These are phyloP conservation scores for Medakamo hakoo DNA, from an alignment of 139 green algal species.

Conservation along the genomic window DNA sequence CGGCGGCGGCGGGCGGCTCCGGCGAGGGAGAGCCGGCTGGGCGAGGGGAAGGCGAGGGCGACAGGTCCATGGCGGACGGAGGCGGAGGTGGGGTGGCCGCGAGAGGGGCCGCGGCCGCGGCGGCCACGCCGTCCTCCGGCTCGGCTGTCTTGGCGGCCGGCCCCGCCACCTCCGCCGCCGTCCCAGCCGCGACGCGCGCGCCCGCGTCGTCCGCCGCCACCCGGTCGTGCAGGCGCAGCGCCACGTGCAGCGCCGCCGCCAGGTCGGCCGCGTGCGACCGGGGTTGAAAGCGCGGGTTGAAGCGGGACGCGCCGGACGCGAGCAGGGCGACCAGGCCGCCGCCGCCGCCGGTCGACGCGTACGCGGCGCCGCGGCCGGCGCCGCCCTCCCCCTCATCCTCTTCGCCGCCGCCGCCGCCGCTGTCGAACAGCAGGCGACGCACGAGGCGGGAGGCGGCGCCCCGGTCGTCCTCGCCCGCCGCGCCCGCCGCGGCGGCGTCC, in stretches of 20 bases:
- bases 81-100: no score
- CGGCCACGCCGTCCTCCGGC: not conserved
- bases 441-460: not conserved
- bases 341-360: no score
- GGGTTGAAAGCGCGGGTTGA: not conserved
- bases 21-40: not conserved
- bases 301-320: not conserved
- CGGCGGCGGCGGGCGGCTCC: not conserved
- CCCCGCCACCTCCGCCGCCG: no score
- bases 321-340: not conserved
- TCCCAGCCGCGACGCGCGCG: no score
- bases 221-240: not conserved
- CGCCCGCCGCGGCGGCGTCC: not conserved
- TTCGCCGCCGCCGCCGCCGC: no score
- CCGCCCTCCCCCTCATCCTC: no score
- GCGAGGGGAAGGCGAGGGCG: no score
- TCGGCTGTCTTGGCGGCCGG: not conserved
- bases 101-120: no score
- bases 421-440: not conserved
- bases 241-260: not conserved
- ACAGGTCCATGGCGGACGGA: not conserved
- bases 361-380: no score
- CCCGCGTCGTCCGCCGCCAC: not conserved
- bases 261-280: not conserved
- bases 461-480: not conserved